Conservation (phyloP, 176 grass and related monocot genomes). For the Aegilops bicornis region DNA sequence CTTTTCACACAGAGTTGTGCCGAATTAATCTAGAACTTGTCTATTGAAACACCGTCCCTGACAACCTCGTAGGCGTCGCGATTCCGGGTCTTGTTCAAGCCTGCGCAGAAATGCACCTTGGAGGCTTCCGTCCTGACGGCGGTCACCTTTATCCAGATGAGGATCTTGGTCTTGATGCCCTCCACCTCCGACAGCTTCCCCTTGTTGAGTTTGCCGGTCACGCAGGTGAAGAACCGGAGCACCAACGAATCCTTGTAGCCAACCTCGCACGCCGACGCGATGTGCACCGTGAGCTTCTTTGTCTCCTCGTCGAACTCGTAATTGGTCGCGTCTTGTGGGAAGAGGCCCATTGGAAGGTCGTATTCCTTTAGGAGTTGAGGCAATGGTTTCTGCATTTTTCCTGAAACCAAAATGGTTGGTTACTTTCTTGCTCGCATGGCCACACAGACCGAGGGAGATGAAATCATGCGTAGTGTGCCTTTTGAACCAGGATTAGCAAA, state of each 20-base stretch:
- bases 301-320: conserved; percentile 84
- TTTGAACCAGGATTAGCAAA: background rate
- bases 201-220: conserved; percentile 73
- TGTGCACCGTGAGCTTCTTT: conserved; percentile 57
- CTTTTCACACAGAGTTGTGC: no score
- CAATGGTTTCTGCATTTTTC: conserved; percentile 92
- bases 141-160: conserved; percentile 77
- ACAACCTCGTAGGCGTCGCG: conserved; percentile 77
- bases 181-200: conserved; percentile 74
- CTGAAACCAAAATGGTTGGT: conserved; percentile 35
- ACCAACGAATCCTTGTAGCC: conserved; percentile 82
- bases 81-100: conserved; percentile 66
- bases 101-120: conserved; percentile 66
- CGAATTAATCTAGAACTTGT: conserved; percentile 65
- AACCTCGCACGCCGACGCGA: conserved; percentile 68
- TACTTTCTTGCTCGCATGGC: no score
- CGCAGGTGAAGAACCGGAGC: conserved; percentile 58
- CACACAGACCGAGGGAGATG: no score
- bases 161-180: conserved; percentile 84
- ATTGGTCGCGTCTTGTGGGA: conserved; percentile 73
- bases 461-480: background rate
- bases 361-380: conserved; percentile 70
- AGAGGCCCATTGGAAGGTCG: conserved; percentile 64
- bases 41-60: conserved; percentile 56
- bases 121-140: conserved; percentile 51